These are phyloP conservation scores for Citrus reticulata DNA, from an alignment of 345 rosid species.

Conservation along the genomic window DNA sequence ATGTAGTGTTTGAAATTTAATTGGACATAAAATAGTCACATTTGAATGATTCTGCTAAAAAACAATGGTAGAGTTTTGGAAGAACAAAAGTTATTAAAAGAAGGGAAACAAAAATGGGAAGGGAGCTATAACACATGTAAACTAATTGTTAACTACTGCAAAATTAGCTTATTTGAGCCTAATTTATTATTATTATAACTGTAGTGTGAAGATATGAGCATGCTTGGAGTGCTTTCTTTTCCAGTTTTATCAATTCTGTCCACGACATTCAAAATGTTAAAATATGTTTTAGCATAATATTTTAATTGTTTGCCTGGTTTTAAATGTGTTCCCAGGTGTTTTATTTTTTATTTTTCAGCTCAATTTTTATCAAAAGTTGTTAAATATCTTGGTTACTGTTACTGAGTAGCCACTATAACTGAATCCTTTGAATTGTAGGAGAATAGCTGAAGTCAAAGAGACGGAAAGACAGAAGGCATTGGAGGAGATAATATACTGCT, in stretches of 20 bases:
- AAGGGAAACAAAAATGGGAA: not conserved
- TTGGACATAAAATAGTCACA: not conserved
- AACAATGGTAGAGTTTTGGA: not conserved
- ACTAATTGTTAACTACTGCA: not conserved
- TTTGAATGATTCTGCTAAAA: not conserved
- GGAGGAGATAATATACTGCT: slow-evolving; percentile 83
- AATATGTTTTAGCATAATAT: not conserved
- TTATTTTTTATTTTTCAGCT: not conserved
- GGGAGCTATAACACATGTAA: not conserved
- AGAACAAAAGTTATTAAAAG: not conserved
- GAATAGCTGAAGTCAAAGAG: slow-evolving; percentile 83
- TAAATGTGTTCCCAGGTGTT: not conserved
- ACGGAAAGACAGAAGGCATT: slow-evolving; percentile 60
- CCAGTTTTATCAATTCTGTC: not conserved
- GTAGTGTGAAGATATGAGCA: not conserved
- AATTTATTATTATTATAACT: not conserved
- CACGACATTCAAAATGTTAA: not conserved
- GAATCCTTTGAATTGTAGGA: slow-evolving; percentile 37
- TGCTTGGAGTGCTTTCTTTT: not conserved
- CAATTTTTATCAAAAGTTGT: not conserved
- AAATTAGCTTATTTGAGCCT: not conserved
- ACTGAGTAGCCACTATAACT: not conserved
- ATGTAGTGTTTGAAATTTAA: not conserved
- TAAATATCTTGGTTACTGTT: not conserved
- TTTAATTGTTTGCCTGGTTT: not conserved